These are phyloP conservation scores for Arthroderma sp. DNA, from an alignment of 2,329 filamentous ascomycete species.

Conservation along the genomic window DNA sequence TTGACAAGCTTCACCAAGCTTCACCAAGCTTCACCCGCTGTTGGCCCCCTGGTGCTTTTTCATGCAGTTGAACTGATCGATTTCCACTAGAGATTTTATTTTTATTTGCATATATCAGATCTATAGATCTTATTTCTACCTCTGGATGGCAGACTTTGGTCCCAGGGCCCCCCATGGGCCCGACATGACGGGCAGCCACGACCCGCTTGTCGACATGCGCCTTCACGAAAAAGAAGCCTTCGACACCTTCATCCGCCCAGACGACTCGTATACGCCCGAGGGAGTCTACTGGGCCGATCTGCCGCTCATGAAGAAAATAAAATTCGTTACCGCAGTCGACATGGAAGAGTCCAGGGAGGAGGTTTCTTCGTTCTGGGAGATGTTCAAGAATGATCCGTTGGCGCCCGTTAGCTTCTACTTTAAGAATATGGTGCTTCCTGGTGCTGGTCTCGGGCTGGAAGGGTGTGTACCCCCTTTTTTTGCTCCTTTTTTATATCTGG, in stretches of 20 bases:
- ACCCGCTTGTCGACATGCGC: conserved; percentile 42
- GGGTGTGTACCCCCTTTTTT: conserved; percentile 40
- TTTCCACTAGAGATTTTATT: neutral
- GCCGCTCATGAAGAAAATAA: conserved; percentile 53
- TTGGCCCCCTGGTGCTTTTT: neutral
- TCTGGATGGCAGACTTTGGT: conserved; percentile 29
- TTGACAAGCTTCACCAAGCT: neutral
- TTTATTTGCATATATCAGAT: neutral
- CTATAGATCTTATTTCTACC: neutral
- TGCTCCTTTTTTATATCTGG: neutral
- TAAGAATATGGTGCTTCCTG: conserved; percentile 79
- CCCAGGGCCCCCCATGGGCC: conserved; percentile 37
- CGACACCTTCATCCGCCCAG: conserved; percentile 67
- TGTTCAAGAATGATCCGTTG: conserved; percentile 78
- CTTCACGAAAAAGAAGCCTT: conserved; percentile 53
- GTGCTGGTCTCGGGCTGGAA: conserved; percentile 83
- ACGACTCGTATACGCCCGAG: conserved; percentile 71
- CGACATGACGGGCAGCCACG: conserved; percentile 35
- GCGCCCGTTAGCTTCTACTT: conserved; percentile 79
- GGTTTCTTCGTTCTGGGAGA: conserved; percentile 53
- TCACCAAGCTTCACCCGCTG: neutral
- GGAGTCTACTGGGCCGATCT: conserved; percentile 93
- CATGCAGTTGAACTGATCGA: neutral
- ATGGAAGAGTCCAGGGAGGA: conserved; percentile 57
- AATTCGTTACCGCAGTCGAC: conserved; percentile 67